Evolutionary conservation across 1,139 yeast species (phyloP).

Genomic region (Pichia cactophila): DNA sequence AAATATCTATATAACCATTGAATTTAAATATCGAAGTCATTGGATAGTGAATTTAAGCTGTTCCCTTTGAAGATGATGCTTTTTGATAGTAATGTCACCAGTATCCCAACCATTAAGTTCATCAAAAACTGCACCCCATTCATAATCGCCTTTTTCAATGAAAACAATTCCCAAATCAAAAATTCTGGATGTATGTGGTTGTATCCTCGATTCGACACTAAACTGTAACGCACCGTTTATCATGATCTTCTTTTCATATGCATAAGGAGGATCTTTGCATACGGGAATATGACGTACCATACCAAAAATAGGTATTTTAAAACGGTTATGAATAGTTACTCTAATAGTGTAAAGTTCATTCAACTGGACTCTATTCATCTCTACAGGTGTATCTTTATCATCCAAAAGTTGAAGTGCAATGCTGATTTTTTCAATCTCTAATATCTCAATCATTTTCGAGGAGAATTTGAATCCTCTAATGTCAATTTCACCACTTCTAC

Average conservation of each 20-base stretch:
- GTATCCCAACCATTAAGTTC: constrained; percentile 25
- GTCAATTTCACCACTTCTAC: constrained; percentile 52
- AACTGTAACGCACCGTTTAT: constrained; percentile 62
- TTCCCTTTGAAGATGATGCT: constrained; percentile 26
- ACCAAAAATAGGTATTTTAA: constrained; percentile 40
- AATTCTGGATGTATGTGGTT: constrained; percentile 35
- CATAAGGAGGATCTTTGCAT: constrained; percentile 22
- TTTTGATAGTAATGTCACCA: constrained; percentile 16
- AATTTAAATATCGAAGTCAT: neutral
- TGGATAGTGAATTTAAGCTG: constrained; percentile 22
- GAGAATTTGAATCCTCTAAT: constrained; percentile 59
- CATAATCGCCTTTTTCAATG: constrained; percentile 66
- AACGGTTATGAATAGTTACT: constrained; percentile 41
- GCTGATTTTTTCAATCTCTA: constrained; percentile 43
- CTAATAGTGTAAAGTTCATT: constrained; percentile 45
- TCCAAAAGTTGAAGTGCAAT: constrained; percentile 31
- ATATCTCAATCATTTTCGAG: constrained; percentile 41
- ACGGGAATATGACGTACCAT: constrained; percentile 61
- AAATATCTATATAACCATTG: no score
- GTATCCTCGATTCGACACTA: constrained; percentile 36
- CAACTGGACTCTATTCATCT: constrained; percentile 26
- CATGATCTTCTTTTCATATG: constrained; percentile 46
- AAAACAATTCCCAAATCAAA: constrained; percentile 50
- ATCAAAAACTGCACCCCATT: constrained; percentile 71
- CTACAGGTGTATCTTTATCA: constrained; percentile 11